Percentiles rank a stretch among this genome's conserved stretches.
phyloP scores from a whole-genome alignment of 495 filamentous ascomycete genomes.

The Penicillium goetzii region DNA sequence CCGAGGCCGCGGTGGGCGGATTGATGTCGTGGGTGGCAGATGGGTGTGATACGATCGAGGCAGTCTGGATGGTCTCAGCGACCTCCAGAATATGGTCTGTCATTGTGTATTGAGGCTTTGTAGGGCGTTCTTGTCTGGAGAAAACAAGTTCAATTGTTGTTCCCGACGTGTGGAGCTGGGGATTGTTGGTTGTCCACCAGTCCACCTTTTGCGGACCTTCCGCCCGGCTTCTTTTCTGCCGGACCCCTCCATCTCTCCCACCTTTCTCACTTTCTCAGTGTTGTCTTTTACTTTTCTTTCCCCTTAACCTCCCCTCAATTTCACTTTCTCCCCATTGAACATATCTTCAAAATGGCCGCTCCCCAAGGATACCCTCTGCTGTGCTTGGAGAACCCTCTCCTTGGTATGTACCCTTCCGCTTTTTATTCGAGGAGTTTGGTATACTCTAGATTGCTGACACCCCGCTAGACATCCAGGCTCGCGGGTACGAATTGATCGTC shows the following conservation, averaged over 20 bases:
- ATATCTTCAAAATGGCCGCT: conserved; percentile 63
- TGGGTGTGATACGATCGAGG: conserved; percentile 70
- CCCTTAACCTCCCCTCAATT: conserved; percentile 3
- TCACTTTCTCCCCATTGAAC: conserved; percentile 6
- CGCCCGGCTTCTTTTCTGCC: conserved; percentile 32
- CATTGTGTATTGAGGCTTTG: conserved; percentile 34
- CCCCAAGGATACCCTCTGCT: conserved; percentile 79
- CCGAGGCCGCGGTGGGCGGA: conserved; percentile 71
- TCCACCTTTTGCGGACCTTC: conserved; percentile 15
- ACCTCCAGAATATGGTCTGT: conserved; percentile 59
- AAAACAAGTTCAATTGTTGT: neutral
- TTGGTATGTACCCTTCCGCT: conserved; percentile 63
- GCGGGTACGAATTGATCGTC: conserved; percentile 56
- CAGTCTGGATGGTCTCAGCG: conserved; percentile 77
- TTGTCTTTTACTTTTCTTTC: conserved; percentile 12
- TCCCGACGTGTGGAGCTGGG: conserved; percentile 9
- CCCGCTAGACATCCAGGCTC: conserved; percentile 82
- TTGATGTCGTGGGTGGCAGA: conserved; percentile 77
- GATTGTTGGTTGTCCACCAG: conserved; percentile 10
- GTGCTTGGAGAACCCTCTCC: conserved; percentile 93
- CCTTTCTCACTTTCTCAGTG: conserved; percentile 23
- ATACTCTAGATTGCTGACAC: conserved; percentile 22
- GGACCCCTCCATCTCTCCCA: conserved; percentile 30
- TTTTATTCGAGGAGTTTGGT: conserved; percentile 10
- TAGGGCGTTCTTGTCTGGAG: neutral